A percentile compares a stretch with the other conserved stretches of the same genome.
Evolutionary conservation across 179 eudicot species (phyloP).

Genomic region (Patellifolia procumbens): DNA sequence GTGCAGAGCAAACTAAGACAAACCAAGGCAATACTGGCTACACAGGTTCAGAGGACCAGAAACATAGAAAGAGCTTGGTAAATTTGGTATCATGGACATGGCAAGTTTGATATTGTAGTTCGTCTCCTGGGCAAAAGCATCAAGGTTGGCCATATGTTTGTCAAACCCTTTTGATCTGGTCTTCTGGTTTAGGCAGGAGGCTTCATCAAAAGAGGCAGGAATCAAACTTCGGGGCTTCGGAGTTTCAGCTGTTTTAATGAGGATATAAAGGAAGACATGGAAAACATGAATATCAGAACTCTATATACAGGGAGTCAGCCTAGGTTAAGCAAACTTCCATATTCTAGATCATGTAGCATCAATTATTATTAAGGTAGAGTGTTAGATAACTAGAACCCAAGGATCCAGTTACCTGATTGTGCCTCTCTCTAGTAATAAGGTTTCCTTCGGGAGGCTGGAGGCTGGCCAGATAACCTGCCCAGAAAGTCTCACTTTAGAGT

Average conservation of each 20-base stretch:
- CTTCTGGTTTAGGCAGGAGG: constrained; percentile 95
- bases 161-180: constrained; percentile 77
- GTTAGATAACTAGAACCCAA: constrained; percentile 9
- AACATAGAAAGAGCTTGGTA: constrained; percentile 57
- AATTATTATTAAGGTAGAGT: constrained; percentile 5
- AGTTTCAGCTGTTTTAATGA: constrained; percentile 85
- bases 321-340: constrained; percentile 39
- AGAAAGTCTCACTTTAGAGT: constrained; percentile 26
- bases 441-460: constrained; percentile 62
- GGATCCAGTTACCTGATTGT: constrained; percentile 57
- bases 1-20: constrained; percentile 27
- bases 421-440: constrained; percentile 53
- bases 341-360: constrained; percentile 31
- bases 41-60: constrained; percentile 64
- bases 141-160: constrained; percentile 72
- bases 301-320: constrained; percentile 38
- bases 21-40: constrained; percentile 56
- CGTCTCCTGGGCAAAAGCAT: constrained; percentile 77
- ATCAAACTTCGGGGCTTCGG: constrained; percentile 92
- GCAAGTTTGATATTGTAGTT: constrained; percentile 61
- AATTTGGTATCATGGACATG: constrained; percentile 67
- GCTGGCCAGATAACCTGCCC: constrained; percentile 66
- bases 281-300: constrained; percentile 72
- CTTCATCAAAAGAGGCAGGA: constrained; percentile 72
- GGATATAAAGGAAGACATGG: constrained; percentile 77